Conservation (phyloP, 495 filamentous ascomycete species). For the Echria macrotheca region DNA sequence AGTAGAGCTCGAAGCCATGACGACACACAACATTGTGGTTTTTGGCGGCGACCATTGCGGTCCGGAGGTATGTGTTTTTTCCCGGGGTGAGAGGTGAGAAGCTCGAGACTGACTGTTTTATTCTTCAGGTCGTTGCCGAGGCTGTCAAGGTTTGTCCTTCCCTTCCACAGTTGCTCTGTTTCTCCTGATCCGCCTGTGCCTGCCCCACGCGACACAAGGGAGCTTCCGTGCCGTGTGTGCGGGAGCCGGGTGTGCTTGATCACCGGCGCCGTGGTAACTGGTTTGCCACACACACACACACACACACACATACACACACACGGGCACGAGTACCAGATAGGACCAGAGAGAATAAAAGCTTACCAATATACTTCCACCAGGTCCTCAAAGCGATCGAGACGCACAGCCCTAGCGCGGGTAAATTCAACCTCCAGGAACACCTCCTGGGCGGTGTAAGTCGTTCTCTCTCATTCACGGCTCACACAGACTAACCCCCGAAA, state of each 20-base stretch:
- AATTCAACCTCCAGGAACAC: conserved; percentile 90
- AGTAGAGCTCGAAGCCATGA: no score
- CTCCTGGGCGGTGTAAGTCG: conserved; percentile 83
- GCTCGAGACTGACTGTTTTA: no score
- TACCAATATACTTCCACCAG: conserved; percentile 33
- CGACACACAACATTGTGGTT: conserved; percentile 56
- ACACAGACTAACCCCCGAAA: neutral
- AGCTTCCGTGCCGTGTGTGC: neutral
- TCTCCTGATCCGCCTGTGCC: neutral
- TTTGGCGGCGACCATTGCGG: conserved; percentile 91
- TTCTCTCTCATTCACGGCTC: neutral
- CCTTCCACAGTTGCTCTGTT: neutral
- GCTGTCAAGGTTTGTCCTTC: conserved; percentile 67
- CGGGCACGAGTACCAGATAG: neutral
- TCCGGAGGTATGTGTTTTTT: conserved; percentile 65
- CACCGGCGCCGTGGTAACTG: neutral
- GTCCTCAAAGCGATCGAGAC: conserved; percentile 72
- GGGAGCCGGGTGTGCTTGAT: neutral
- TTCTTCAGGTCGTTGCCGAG: conserved; percentile 58
- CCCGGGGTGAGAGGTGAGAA: no score
- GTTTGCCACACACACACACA: no score
- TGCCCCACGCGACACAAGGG: neutral
- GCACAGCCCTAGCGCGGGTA: conserved; percentile 54
- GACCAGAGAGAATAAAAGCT: neutral
- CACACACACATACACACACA: no score